Evolutionary conservation across 306 rosid species (phyloP).

Genomic region (Aeschynomene evenia): DNA sequence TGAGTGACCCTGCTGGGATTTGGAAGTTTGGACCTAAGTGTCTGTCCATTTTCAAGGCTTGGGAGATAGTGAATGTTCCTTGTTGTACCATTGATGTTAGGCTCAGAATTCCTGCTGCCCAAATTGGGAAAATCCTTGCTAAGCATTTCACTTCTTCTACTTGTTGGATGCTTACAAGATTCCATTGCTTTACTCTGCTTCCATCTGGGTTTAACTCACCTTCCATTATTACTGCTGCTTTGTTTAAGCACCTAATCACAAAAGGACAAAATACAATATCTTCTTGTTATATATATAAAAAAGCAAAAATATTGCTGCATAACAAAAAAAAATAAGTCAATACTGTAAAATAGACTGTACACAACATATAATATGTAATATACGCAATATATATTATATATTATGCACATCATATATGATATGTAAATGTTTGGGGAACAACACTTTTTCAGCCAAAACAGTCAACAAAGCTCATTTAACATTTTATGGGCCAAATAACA

Average conservation of each 20-base stretch:
- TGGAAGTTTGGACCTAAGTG: slow-evolving; percentile 43
- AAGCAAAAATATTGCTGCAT: no score
- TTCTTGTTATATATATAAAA: no score
- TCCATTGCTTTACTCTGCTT: slow-evolving; percentile 46
- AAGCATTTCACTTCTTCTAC: slow-evolving; percentile 66
- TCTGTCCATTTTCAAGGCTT: slow-evolving; percentile 55
- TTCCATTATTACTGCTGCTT: slow-evolving; percentile 55
- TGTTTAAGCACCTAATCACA: slow-evolving; percentile 48
- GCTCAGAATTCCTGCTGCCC: slow-evolving; percentile 48
- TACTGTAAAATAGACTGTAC: no score
- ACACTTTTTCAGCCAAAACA: no score
- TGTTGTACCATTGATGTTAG: slow-evolving; percentile 46
- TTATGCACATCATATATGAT: no score
- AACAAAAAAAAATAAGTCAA: no score
- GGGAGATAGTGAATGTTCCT: slow-evolving; percentile 50
- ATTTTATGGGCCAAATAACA: no score
- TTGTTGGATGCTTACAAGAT: slow-evolving; percentile 56
- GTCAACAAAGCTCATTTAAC: no score
- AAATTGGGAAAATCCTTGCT: slow-evolving; percentile 46
- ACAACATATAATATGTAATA: no score
- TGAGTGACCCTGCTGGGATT: slow-evolving; percentile 43
- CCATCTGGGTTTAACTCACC: slow-evolving; percentile 60
- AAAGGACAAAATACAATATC: neutral
- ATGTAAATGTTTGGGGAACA: no score
- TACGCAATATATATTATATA: no score